A percentile compares a stretch with the other conserved stretches of the same genome.
These are phyloP conservation scores for Penicillium sp. DNA, from an alignment of 2,329 filamentous ascomycete species.

Conservation along the genomic window DNA sequence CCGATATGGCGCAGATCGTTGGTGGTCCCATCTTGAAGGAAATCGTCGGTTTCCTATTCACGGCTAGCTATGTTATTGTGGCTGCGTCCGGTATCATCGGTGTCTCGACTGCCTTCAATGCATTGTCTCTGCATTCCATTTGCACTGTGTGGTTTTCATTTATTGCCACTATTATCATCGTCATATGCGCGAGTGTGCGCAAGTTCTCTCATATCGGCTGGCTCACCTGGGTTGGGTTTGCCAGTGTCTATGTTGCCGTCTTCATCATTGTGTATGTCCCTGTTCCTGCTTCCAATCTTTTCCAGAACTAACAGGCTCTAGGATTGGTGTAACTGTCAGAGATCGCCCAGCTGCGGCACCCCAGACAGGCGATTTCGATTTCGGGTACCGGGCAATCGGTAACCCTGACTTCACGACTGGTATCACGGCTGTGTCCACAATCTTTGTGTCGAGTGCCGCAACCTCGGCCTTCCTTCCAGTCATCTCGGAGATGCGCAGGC, in stretches of 20 bases:
- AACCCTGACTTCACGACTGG: constrained; percentile 55
- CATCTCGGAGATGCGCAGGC: constrained; percentile 60
- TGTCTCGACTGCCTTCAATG: constrained; percentile 56
- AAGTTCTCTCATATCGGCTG: constrained; percentile 59
- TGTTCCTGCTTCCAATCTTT: not conserved
- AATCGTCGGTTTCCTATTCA: constrained; percentile 52
- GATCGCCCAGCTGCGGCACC: constrained; percentile 59
- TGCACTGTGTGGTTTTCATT: constrained; percentile 58
- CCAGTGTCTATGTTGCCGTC: constrained; percentile 54
- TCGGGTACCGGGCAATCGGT: constrained; percentile 55
- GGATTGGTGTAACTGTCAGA: constrained; percentile 52
- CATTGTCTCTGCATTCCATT: constrained; percentile 52
- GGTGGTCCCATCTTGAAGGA: constrained; percentile 51
- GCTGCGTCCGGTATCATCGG: constrained; percentile 56
- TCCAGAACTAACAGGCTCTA: constrained; percentile 1
- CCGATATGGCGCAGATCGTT: constrained; percentile 56
- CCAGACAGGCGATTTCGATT: constrained; percentile 53
- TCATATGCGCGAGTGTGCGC: constrained; percentile 48
- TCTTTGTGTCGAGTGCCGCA: constrained; percentile 56
- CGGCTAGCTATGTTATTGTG: constrained; percentile 55
- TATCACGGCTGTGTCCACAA: constrained; percentile 54
- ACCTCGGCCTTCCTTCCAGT: constrained; percentile 60
- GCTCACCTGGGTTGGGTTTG: constrained; percentile 58
- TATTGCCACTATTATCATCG: constrained; percentile 49
- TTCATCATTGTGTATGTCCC: constrained; percentile 48